These are phyloP conservation scores for Calonectria pseudoturangicola DNA, from an alignment of 2,329 filamentous ascomycete genomes.

Conservation along the genomic window DNA sequence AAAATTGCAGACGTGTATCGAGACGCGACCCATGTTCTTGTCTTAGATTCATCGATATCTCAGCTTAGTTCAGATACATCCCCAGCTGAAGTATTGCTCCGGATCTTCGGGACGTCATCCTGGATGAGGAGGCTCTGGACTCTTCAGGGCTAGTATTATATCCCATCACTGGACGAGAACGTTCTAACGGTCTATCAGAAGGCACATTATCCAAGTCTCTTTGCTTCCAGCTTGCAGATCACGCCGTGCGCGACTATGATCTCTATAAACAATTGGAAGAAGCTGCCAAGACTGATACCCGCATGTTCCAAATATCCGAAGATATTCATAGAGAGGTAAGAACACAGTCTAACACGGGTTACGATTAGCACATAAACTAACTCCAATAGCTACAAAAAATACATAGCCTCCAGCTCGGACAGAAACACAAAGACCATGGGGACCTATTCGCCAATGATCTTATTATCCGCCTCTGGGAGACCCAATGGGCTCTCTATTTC, in stretches of 20 bases:
- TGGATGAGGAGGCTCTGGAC: conserved; percentile 25
- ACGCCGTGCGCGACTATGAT: conserved; percentile 1
- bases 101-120: conserved; percentile 13
- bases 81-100: not conserved
- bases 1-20: conserved; percentile 10
- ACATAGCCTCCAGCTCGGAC: not conserved
- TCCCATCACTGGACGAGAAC: too few species aligned
- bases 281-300: not conserved
- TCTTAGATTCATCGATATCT: conserved; percentile 16
- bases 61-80: not conserved
- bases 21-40: conserved; percentile 10
- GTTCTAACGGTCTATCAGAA: not conserved
- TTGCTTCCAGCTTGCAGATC: conserved; percentile 15
- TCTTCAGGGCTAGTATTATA: not conserved
- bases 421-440: too few species aligned
- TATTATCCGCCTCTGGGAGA: not conserved
- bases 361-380: not conserved
- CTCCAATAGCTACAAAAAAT: not conserved
- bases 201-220: not conserved
- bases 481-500: conserved; percentile 18
- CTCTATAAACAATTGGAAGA: conserved; percentile 4
- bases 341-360: too few species aligned
- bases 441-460: not conserved
- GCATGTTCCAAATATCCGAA: conserved; percentile 22
- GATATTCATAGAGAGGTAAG: conserved; percentile 13